phyloP scores from a whole-genome alignment of 2,329 filamentous ascomycete genomes.

The Orbilia javanica region DNA sequence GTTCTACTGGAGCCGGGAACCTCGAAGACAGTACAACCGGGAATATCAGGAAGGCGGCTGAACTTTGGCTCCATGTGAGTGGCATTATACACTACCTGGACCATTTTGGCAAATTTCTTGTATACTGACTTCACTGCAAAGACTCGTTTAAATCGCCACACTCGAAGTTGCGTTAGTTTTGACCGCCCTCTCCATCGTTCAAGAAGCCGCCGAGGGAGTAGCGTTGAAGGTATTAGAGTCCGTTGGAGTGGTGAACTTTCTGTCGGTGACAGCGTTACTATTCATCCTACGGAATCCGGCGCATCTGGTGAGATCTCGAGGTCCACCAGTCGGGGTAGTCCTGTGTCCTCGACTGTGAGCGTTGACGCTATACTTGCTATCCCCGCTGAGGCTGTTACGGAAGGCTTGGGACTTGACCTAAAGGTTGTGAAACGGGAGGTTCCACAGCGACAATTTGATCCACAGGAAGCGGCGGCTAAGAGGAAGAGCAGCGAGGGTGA shows the following conservation, averaged over 20 bases:
- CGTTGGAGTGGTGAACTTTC: slow-evolving; percentile 55
- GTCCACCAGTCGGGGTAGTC: slow-evolving; percentile 30
- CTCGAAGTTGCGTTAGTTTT: slow-evolving; percentile 37
- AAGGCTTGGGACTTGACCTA: slow-evolving; percentile 46
- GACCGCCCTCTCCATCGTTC: slow-evolving; percentile 44
- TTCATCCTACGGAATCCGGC: slow-evolving; percentile 43
- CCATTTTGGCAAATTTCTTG: not conserved
- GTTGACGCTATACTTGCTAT: slow-evolving; percentile 51
- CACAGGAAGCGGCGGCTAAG: slow-evolving; percentile 12
- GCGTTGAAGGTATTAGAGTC: slow-evolving; percentile 41
- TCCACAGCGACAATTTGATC: slow-evolving; percentile 37
- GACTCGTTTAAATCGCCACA: slow-evolving; percentile 48
- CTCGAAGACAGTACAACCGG: not conserved
- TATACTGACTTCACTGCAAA: not conserved
- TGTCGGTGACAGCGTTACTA: slow-evolving; percentile 42
- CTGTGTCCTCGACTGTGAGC: slow-evolving; percentile 36
- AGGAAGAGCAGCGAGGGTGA: not conserved
- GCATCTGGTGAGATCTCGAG: slow-evolving; percentile 45
- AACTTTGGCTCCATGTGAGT: slow-evolving; percentile 57
- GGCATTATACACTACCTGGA: not conserved
- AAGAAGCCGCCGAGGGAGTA: slow-evolving; percentile 26
- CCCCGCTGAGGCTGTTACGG: slow-evolving; percentile 34
- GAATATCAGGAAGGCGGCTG: slow-evolving; percentile 43
- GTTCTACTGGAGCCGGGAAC: not conserved
- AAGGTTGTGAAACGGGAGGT: slow-evolving; percentile 35